Percentiles rank a stretch among this genome's conserved stretches.
Evolutionary conservation across 306 rosid species (phyloP).

Genomic region (Inga laurina): DNA sequence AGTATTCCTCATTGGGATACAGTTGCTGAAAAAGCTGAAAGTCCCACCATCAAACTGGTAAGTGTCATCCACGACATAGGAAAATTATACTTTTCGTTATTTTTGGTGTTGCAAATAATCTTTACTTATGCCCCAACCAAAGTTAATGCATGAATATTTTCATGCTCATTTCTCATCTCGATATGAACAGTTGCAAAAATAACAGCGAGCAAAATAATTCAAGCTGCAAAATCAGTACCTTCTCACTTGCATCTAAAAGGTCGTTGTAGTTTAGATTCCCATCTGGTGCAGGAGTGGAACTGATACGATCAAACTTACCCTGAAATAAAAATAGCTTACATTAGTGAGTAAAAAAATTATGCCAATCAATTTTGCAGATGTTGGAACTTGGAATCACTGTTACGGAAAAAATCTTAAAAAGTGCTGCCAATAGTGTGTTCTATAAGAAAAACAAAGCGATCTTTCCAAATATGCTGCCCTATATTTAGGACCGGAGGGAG

Average conservation of each 20-base stretch:
- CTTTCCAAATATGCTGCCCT: too few species aligned
- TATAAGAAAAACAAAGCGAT: background rate
- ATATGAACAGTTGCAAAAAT: constrained; percentile 3
- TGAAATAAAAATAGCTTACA: constrained; percentile 38
- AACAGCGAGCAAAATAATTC: constrained; percentile 8
- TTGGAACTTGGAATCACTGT: constrained; percentile 20
- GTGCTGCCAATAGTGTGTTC: background rate
- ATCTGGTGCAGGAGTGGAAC: constrained; percentile 71
- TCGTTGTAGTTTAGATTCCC: constrained; percentile 72
- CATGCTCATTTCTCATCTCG: background rate
- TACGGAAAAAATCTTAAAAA: background rate
- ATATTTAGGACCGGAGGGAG: too few species aligned
- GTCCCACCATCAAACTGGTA: constrained; percentile 29
- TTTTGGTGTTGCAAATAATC: background rate
- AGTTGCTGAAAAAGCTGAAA: constrained; percentile 48
- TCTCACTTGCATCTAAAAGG: constrained; percentile 50
- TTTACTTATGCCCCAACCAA: background rate
- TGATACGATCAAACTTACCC: constrained; percentile 60
- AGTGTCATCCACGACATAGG: constrained; percentile 1
- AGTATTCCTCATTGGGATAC: constrained; percentile 52
- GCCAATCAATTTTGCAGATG: constrained; percentile 17
- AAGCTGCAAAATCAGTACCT: constrained; percentile 45
- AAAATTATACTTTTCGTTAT: too few species aligned
- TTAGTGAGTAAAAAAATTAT: background rate
- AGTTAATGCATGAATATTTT: constrained; percentile 20